phyloP scores from a whole-genome alignment of 192 early-diverging fungal genomes.

The Backusella morwellensis region DNA sequence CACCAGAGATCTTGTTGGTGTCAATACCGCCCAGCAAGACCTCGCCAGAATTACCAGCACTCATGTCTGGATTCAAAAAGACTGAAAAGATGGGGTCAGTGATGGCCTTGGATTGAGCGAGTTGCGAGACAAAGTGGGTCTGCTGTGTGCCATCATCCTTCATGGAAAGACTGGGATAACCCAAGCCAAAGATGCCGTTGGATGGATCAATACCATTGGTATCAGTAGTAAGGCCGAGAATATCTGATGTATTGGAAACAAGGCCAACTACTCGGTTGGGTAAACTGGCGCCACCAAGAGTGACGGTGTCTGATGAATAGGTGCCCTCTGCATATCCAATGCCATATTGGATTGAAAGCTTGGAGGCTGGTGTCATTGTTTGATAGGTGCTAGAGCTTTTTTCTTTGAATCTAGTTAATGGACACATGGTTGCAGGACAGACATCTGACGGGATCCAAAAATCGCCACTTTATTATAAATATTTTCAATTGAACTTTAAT shows the following conservation, averaged over 20 bases:
- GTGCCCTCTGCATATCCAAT: conserved; percentile 28
- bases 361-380: background rate
- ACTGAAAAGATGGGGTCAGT: conserved; percentile 22
- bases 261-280: conserved; percentile 27
- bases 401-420: conserved; percentile 18
- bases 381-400: conserved; percentile 24
- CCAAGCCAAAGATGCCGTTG: conserved; percentile 37
- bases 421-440: conserved; percentile 25
- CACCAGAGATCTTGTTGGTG: conserved; percentile 32
- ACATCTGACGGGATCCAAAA: conserved; percentile 30
- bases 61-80: conserved; percentile 10
- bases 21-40: conserved; percentile 51
- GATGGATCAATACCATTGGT: background rate
- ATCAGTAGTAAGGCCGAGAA: conserved; percentile 2
- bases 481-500: background rate
- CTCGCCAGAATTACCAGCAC: conserved; percentile 27
- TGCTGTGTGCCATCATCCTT: background rate
- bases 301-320: conserved; percentile 28
- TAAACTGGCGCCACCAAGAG: conserved; percentile 13
- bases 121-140: conserved; percentile 14
- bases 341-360: conserved; percentile 30
- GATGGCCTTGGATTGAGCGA: conserved; percentile 8
- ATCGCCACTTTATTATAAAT: conserved; percentile 18
- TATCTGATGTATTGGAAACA: conserved; percentile 13
- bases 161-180: conserved; percentile 19